Evolutionary conservation across 2,329 filamentous ascomycete species (phyloP).

Genomic region (Corynespora cassiicola): DNA sequence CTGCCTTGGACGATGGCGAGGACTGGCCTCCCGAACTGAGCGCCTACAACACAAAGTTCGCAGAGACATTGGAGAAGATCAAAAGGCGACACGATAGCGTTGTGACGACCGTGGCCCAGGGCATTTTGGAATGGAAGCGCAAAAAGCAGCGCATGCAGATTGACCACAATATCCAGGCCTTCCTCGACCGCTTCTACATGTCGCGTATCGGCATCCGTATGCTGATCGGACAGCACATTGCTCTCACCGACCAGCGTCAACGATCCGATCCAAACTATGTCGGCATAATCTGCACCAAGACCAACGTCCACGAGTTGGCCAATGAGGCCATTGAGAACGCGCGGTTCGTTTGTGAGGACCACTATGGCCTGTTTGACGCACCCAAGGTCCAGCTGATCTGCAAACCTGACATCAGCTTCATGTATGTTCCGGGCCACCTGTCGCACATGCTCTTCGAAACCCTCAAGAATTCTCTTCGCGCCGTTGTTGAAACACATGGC

Average conservation of each 20-base stretch:
- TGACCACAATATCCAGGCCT: constrained; percentile 94
- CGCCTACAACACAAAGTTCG: constrained; percentile 91
- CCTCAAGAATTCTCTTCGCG: constrained; percentile 95
- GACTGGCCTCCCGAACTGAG: constrained; percentile 95
- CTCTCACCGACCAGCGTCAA: constrained; percentile 90
- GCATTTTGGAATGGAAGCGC: constrained; percentile 97
- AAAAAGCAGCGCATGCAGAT: constrained; percentile 97
- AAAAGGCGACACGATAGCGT: constrained; percentile 96
- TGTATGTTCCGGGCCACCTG: constrained; percentile 99
- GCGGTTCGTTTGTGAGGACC: constrained; percentile 98
- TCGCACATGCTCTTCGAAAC: constrained; percentile 99
- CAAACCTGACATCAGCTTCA: constrained; percentile 93
- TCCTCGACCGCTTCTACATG: constrained; percentile 99
- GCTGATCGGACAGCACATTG: constrained; percentile 98
- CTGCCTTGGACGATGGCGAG: constrained; percentile 83
- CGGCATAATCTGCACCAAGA: constrained; percentile 98
- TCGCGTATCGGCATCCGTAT: constrained; percentile 98
- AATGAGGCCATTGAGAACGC: constrained; percentile 98
- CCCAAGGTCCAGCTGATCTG: constrained; percentile 97
- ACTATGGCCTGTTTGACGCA: constrained; percentile 96
- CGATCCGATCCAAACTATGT: constrained; percentile 92
- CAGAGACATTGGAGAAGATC: constrained; percentile 87
- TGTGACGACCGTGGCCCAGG: constrained; percentile 96
- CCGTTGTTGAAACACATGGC: constrained; percentile 93
- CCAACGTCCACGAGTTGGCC: constrained; percentile 92